Evolutionary conservation across 345 rosid genomes (phyloP).

Genomic region (Eucalyptus pauciflora): DNA sequence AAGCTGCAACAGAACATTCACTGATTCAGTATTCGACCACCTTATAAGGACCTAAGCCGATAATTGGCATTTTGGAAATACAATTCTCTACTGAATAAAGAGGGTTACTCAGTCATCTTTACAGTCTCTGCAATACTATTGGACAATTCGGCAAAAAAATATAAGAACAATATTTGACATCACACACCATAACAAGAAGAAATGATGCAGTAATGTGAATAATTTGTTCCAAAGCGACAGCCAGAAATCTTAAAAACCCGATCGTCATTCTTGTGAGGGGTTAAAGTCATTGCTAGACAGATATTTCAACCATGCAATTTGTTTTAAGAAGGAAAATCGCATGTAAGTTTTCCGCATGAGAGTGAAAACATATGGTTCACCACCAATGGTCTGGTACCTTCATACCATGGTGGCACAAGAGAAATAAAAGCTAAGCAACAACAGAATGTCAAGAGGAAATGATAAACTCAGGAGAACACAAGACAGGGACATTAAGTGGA

Average conservation of each 20-base stretch:
- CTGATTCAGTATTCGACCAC: not conserved
- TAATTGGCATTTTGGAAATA: not conserved
- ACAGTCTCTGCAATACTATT: not conserved
- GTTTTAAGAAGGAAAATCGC: not conserved
- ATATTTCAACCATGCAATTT: not conserved
- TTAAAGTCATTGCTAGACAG: not conserved
- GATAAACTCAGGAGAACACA: not conserved
- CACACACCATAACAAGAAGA: not conserved
- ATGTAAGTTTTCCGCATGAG: not conserved
- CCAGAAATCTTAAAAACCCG: not conserved
- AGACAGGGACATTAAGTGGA: not conserved
- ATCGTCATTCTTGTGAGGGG: not conserved
- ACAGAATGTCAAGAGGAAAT: not conserved
- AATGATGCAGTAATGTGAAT: not conserved
- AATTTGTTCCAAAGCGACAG: not conserved
- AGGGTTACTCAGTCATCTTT: not conserved
- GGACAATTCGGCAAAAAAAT: not conserved
- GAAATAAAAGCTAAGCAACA: not conserved
- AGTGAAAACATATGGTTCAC: not conserved
- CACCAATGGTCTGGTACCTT: not conserved
- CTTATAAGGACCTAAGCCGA: not conserved
- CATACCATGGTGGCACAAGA: not conserved
- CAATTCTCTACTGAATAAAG: not conserved
- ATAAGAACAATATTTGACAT: not conserved
- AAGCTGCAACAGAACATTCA: not conserved